Evolutionary conservation across 164 flowering plant genomes (phyloP), one percentile per base, ranked within the genome.

Genomic region (Litsea cubeba): DNA sequence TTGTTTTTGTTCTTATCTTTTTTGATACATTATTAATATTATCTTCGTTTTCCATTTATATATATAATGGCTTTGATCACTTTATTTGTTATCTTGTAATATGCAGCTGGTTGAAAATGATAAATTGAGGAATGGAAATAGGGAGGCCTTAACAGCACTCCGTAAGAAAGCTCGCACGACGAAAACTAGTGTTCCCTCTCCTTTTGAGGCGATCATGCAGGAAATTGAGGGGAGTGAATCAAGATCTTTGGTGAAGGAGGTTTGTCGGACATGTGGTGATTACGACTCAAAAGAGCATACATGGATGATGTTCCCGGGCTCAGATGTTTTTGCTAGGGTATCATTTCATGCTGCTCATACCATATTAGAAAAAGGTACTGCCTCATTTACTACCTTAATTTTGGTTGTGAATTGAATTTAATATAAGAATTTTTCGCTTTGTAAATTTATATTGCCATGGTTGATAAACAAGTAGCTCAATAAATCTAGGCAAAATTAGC

Each of bases 271-370:
- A 4, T 95, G 97, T 77, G 98, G 97, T 22, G 83, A 84, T 69
- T 97, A 96, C 79, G 90, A 91, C 72, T 64, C 91, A 0, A 82
- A 74, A 71, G 97, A 94, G 83, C 76, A 77, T 20, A 91, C 93
- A 0, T 91, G 92, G 94, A 85, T 90, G 90, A 90, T 88, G 92
- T 89, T 96, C 77, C 91, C 93, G 0, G 97, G 99, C 66, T 79
- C 95, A 62, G 97, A 94, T 80, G 57, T 89, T 3, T 92, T 93
- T 80, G 93, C 90, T 24, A 78, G 81, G 62, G 70, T 92, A 71
- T 97, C 98, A 35, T 94, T 96, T 84, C 98, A 96, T 83, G 97
- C 95, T 67, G 90, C 91, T 51, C 98, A 94, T 81, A 81, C 92
- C 60, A 82, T 96, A 68, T 82, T 96, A 75, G 98, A 96, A 79